Evolutionary conservation across 371 early-diverging fungal genomes (phyloP).

Genomic region (Parasitella parasitica): DNA sequence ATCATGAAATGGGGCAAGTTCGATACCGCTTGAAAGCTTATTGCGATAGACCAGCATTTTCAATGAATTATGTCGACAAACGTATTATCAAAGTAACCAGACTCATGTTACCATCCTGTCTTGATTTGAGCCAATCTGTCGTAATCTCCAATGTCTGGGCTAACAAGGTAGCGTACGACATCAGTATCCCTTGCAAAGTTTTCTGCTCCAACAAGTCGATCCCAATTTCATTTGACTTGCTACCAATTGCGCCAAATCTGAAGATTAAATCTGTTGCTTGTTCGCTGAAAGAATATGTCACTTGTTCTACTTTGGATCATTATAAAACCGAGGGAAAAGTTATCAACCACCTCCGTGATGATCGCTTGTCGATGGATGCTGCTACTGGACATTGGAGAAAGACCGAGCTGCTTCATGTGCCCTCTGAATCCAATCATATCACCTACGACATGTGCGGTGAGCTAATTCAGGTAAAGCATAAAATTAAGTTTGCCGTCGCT

Average conservation of each 20-base stretch:
- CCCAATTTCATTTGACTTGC: conserved; percentile 26
- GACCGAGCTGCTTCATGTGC: conserved; percentile 28
- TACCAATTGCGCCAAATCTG: conserved; percentile 18
- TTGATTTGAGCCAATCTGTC: conserved; percentile 17
- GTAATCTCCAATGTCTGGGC: conserved; percentile 30
- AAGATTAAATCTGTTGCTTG: conserved; percentile 25
- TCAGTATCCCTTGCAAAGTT: conserved; percentile 25
- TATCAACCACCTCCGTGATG: conserved; percentile 26
- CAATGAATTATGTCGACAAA: conserved; percentile 28
- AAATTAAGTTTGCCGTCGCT: conserved; percentile 31
- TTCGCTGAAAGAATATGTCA: conserved; percentile 27
- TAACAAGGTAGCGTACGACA: conserved; percentile 28
- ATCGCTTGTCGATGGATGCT: conserved; percentile 18
- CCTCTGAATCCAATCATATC: conserved; percentile 13
- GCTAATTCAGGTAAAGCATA: conserved; percentile 38
- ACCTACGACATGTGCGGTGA: conserved; percentile 24
- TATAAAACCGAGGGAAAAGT: conserved; percentile 20
- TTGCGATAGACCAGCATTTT: conserved; percentile 37
- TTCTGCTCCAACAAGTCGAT: conserved; percentile 15
- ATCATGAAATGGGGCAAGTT: conserved; percentile 30
- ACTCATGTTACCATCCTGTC: conserved; percentile 8
- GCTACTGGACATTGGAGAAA: conserved; percentile 16
- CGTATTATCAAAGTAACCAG: conserved; percentile 18
- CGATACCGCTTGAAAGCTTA: conserved; percentile 32
- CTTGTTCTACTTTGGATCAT: conserved; percentile 13